Conservation (phyloP, 805 yeast genomes). For the Nakazawaea pomicola region DNA sequence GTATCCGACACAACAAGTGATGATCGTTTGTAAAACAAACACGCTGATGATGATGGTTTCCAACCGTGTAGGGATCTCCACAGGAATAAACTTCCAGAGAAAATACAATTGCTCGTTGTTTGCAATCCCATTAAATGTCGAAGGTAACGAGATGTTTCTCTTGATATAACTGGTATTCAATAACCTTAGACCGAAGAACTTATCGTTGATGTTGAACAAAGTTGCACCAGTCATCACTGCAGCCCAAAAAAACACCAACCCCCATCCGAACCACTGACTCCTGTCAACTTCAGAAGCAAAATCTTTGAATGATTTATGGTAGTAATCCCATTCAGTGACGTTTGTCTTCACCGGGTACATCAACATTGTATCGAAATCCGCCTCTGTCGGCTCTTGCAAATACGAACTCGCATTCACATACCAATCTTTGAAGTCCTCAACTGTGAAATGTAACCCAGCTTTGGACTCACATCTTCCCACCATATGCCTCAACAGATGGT, state of each 20-base stretch:
- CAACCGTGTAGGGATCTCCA: constrained; percentile 17
- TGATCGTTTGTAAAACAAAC: constrained; percentile 26
- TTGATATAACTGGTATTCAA: constrained; percentile 1
- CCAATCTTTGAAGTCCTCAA: constrained; percentile 27
- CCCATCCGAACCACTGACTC: constrained; percentile 40
- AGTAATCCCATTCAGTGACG: constrained; percentile 26
- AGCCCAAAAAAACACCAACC: constrained; percentile 37
- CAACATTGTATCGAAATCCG: constrained; percentile 21
- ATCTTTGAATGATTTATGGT: constrained; percentile 30
- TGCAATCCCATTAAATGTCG: neutral
- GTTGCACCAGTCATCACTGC: constrained; percentile 28
- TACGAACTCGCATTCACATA: constrained; percentile 31
- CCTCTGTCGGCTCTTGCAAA: constrained; percentile 23
- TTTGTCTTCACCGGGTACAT: constrained; percentile 29
- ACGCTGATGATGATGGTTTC: constrained; percentile 24
- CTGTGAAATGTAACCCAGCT: constrained; percentile 28
- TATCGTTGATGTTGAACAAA: constrained; percentile 20
- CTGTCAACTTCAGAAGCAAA: constrained; percentile 30
- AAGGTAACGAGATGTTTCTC: constrained; percentile 9
- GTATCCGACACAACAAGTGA: constrained; percentile 31
- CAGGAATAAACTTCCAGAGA: constrained; percentile 4
- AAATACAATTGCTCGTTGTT: constrained; percentile 6
- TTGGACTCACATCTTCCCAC: constrained; percentile 29
- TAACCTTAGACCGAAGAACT: constrained; percentile 15
- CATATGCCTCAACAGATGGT: constrained; percentile 37